Evolutionary conservation across 106 monocot genomes (phyloP).

Genomic region (Posidonia australis): DNA sequence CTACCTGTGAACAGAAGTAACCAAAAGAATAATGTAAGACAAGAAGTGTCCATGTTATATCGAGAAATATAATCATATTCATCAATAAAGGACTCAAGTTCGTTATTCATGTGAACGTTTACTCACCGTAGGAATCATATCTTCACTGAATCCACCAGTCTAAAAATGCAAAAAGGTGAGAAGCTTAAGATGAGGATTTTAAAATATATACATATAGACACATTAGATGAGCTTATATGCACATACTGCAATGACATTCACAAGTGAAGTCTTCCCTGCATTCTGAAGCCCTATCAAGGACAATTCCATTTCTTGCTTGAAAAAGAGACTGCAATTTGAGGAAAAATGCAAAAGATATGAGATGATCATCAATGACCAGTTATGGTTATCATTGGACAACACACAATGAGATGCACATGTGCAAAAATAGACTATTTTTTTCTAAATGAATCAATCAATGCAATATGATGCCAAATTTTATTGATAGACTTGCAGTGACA

Average conservation of each 20-base stretch:
- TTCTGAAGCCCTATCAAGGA: conserved; percentile 95
- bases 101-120: background rate
- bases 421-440: no score
- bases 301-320: conserved; percentile 98
- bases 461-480: no score
- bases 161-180: conserved; percentile 25
- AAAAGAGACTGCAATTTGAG: conserved; percentile 60
- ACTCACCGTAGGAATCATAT: conserved; percentile 99
- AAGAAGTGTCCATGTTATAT: background rate
- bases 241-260: conserved; percentile 92
- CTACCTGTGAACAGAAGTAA: conserved; percentile 38
- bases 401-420: background rate
- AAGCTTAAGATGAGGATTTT: background rate
- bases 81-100: background rate
- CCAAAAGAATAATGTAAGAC: background rate
- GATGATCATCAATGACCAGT: background rate
- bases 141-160: conserved; percentile 96
- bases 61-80: background rate
- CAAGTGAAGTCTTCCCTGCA: conserved; percentile 97
- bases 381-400: background rate
- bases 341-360: background rate
- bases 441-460: no score
- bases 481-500: no score
- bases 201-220: background rate
- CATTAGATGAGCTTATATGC: background rate